Conservation (phyloP, 495 filamentous ascomycete genomes). For the Acidiella bohemica region DNA sequence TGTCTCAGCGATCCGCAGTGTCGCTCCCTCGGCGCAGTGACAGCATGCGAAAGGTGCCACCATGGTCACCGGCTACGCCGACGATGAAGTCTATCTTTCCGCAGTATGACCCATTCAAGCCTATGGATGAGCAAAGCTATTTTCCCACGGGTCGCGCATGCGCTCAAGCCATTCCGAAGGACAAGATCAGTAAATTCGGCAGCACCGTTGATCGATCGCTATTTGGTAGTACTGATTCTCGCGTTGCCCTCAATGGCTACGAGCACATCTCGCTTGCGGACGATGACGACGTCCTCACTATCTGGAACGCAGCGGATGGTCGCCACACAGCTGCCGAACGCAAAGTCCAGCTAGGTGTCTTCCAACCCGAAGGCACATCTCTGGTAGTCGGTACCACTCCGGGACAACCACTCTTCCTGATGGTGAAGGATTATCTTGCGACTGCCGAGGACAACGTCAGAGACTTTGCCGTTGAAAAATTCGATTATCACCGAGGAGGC, state of each 20-base stretch:
- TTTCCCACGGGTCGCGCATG: constrained; percentile 4
- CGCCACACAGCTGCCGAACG: constrained; percentile 1
- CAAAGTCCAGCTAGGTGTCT: constrained; percentile 10
- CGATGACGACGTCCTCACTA: constrained; percentile 2
- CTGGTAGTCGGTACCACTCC: constrained; percentile 4
- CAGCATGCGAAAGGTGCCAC: too few species aligned
- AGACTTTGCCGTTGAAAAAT: constrained; percentile 5
- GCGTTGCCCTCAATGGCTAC: constrained; percentile 11
- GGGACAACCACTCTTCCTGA: constrained; percentile 5
- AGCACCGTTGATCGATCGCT: constrained; percentile 1
- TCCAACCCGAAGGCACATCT: constrained; percentile 7
- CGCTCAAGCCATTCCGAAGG: constrained; percentile 1
- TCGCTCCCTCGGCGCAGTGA: constrained; percentile 1
- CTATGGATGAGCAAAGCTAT: constrained; percentile 13
- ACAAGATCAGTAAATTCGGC: constrained; percentile 10
- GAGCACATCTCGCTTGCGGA: constrained; percentile 13
- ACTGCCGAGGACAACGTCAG: not conserved
- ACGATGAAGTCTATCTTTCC: constrained; percentile 16
- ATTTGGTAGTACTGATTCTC: constrained; percentile 9
- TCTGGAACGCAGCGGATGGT: constrained; percentile 10
- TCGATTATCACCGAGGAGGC: not conserved
- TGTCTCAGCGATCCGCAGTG: not conserved
- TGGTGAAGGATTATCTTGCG: constrained; percentile 1
- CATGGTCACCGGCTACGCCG: not conserved
- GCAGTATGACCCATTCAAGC: constrained; percentile 10